Evolutionary conservation across 2,329 filamentous ascomycete species (phyloP), one percentile per base, ranked within the genome.

Genomic region (Stemphylium beticola): DNA sequence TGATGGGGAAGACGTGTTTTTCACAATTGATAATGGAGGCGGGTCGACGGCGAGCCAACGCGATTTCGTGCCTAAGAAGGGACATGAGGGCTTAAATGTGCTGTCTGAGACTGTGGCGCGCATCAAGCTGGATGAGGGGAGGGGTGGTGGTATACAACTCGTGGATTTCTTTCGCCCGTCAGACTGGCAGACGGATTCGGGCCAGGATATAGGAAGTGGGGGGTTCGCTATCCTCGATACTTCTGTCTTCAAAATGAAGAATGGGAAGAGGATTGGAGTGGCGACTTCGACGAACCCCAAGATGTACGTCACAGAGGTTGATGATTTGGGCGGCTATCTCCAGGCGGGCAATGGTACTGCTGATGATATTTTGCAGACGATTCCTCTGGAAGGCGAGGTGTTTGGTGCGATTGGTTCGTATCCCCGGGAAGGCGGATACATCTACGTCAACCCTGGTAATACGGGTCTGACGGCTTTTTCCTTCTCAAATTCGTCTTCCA

Each of bases 201-300:
- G 57, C 32, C 49, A 62, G 38, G 60, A 58, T 9, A 61, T 69
- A 24, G 65, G 60, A 12, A 56, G 57, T 36, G 58, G 59, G 15
- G 53, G 61, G 0, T 40, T 61, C 29, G 55, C 61, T 1, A 15
- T 69, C 2, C 64, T 68, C 14, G 58, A 61, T 55, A 9, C 49
- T 15, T 1, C 5, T 46, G 51, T 29, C n/a, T 67, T 73, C 44
- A 60, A 48, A 4, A 64, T 63, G 12, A 45, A 15, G 8, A 56
- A 62, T 4, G 63, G 65, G 4, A 49, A 45, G 14, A 57, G 65
- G 14, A 62, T 75, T 12, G 70, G 62, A 12, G 57, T 74, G 11
- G 63, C 67, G 6, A 65, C 62, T 8, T 67, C 72, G 17, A 73
- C 69, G 41, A 73, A 71, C 24, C 65, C 67, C 11, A 66, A 64